Evolutionary conservation across 371 early-diverging fungal genomes (phyloP).

Genomic region (Funneliformis caledonium): DNA sequence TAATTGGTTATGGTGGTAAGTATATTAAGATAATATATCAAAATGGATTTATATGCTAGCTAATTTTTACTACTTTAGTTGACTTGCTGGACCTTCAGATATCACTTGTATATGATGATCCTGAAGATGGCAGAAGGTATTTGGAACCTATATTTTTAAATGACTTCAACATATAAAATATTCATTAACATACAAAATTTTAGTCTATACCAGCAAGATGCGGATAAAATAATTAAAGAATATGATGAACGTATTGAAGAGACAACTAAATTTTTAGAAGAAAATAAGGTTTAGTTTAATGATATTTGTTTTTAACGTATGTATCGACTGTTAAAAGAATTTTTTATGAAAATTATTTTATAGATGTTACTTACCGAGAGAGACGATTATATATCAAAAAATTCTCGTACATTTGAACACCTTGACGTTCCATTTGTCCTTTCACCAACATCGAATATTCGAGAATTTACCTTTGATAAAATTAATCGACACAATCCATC

Average conservation of each 20-base stretch:
- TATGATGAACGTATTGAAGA: conserved; percentile 9
- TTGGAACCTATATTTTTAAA: background rate
- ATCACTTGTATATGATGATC: conserved; percentile 3
- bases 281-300: background rate
- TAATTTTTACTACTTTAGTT: background rate
- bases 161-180: background rate
- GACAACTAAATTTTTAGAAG: background rate
- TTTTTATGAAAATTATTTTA: background rate
- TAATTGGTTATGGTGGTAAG: background rate
- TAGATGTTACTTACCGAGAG: background rate
- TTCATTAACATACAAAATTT: background rate
- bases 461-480: background rate
- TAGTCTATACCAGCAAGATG: background rate
- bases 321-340: background rate
- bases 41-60: background rate
- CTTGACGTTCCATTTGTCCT: background rate
- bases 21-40: background rate
- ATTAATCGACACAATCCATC: too few relatives aligned
- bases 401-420: background rate
- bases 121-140: background rate
- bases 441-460: background rate
- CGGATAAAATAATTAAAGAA: background rate
- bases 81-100: background rate
- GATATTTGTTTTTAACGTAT: background rate
- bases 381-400: background rate